Conservation (phyloP, 345 rosid genomes). For the Boechera retrofracta region DNA sequence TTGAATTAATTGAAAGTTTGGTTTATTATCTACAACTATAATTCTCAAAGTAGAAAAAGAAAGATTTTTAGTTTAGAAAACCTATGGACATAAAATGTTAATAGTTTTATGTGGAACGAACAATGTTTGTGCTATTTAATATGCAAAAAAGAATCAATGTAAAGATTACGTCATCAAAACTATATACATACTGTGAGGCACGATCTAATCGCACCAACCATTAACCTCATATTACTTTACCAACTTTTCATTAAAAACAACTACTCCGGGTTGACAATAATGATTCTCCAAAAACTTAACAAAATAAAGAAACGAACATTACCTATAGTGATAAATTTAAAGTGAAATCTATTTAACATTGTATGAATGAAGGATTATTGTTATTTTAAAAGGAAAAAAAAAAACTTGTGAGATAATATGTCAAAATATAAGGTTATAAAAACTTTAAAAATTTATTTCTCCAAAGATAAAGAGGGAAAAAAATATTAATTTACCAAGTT, state of each 20-base stretch:
- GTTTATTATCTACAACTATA: not conserved
- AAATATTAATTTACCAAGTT: constrained; percentile 47
- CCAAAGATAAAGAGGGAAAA: not conserved
- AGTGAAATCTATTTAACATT: too few relatives aligned
- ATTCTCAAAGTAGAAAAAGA: not conserved
- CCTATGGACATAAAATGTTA: not conserved
- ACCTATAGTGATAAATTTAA: not conserved
- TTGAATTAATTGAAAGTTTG: not conserved
- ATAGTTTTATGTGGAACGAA: not conserved
- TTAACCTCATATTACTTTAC: constrained; percentile 10
- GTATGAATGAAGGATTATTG: not conserved
- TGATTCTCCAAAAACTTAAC: not conserved
- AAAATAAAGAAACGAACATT: not conserved
- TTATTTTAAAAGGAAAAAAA: not conserved
- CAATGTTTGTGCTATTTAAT: not conserved
- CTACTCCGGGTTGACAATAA: constrained; percentile 2
- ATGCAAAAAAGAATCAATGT: constrained; percentile 1
- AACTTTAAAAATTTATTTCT: not conserved
- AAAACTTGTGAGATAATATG: not conserved
- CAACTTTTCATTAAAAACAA: not conserved
- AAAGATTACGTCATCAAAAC: constrained; percentile 1
- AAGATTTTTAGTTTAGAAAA: not conserved
- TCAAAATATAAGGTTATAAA: not conserved
- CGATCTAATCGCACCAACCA: constrained; percentile 41
- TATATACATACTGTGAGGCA: constrained; percentile 31